These are phyloP conservation scores for Aspergillus viridinutans DNA, from an alignment of 2,329 filamentous ascomycete species.

Conservation along the genomic window DNA sequence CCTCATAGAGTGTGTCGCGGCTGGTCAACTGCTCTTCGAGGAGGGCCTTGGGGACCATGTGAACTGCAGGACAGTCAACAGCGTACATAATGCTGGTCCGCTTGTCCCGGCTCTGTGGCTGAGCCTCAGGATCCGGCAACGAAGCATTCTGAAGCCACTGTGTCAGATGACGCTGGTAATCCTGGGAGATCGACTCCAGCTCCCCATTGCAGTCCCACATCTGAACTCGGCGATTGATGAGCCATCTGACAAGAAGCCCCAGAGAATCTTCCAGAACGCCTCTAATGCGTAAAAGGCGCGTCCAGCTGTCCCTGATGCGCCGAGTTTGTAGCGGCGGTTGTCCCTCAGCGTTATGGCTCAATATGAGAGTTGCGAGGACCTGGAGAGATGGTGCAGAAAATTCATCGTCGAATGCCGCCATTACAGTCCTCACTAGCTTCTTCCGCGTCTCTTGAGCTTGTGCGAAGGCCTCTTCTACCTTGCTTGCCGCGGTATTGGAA, in stretches of 20 bases:
- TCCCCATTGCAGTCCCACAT: conserved; percentile 25
- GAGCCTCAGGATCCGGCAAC: background rate
- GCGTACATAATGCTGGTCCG: conserved; percentile 21
- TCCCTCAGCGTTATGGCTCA: conserved; percentile 16
- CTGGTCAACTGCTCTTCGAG: conserved; percentile 29
- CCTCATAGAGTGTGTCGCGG: conserved; percentile 29
- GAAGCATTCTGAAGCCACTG: conserved; percentile 27
- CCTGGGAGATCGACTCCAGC: conserved; percentile 19
- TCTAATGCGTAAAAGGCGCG: conserved; percentile 11
- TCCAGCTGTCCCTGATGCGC: conserved; percentile 18
- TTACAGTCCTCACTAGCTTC: conserved; percentile 17
- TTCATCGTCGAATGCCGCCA: conserved; percentile 21
- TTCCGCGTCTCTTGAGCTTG: conserved; percentile 16
- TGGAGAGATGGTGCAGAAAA: conserved; percentile 16
- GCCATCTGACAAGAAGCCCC: conserved; percentile 19
- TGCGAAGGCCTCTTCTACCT: conserved; percentile 15
- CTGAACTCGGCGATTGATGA: conserved; percentile 24
- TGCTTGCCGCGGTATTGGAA: conserved; percentile 7
- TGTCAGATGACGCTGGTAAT: conserved; percentile 24
- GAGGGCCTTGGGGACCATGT: conserved; percentile 26
- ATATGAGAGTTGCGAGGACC: conserved; percentile 15
- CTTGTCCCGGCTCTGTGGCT: conserved; percentile 1
- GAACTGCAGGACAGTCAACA: conserved; percentile 32
- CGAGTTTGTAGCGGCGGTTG: conserved; percentile 16
- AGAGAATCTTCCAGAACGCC: conserved; percentile 14